Base-by-base conservation (phyloP, 495 filamentous ascomycete species). In the Viridothelium virens region DNA sequence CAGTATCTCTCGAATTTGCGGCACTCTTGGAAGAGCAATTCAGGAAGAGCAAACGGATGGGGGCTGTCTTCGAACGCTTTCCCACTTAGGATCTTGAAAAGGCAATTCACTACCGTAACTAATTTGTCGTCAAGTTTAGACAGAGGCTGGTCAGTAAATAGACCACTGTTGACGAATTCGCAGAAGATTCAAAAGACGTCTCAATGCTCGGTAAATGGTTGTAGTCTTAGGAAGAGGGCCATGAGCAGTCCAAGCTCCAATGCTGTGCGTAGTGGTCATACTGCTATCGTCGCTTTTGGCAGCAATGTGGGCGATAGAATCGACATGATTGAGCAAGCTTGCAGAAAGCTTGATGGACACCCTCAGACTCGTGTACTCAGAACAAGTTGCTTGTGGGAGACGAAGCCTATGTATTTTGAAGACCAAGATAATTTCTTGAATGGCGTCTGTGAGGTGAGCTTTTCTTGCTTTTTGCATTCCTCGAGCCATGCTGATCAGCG, bases 291-390 rank as follows among this genome's bases (percentile, higher is more conserved):
- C 69, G 94, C 95, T 10, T 77, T 98, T 5, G 94, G 94, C 5
- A 96, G 93, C 75, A 98, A 98, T 78, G 76, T 96, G 25, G 94
- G 94, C 11, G 90, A 97, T 74, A 87, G 92, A 37, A 79, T 95
- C 44, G 81, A 78, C 46, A 88, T 85, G 83, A 92, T 98, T 59
- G 91, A 96, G 75, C 78, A 81, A 65, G 92, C 94, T 1, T 91
- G 91, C 74, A 80, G 79, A 59, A 83, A 88, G 71, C 89, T 98
- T 85, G 83, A 88, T 63, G 74, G 77, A 38, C 79, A 63, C 38
- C 65, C 84, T 41, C 85, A 82, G 61, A 90, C 97, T 74, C 84
- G 78, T 65, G 83, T 98, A 47, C 82, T 85, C 64, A 79, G 87
- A 70, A 96, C 93, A 0, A 97, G 94, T 73, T 86, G 86, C 64